These are phyloP conservation scores for Noccaea bulbosa DNA, from an alignment of 345 rosid genomes.

Conservation along the genomic window DNA sequence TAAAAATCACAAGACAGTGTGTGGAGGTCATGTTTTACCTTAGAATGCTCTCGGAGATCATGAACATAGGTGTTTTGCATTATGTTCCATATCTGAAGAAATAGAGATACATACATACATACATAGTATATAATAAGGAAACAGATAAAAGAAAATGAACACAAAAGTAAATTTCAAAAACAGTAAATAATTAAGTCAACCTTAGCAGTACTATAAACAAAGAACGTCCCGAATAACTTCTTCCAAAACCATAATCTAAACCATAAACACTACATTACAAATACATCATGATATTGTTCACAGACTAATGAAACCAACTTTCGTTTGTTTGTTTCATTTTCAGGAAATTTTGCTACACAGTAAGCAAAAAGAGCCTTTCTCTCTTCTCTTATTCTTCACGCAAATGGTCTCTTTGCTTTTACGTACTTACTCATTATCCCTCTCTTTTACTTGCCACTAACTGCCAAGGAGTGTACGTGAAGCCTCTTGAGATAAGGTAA, in stretches of 20 bases:
- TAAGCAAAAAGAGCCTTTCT: not conserved
- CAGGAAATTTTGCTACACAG: not conserved
- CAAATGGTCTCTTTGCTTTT: not conserved
- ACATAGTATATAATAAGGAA: not conserved
- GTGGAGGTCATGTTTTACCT: slow-evolving; percentile 46
- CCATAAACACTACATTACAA: slow-evolving; percentile 25
- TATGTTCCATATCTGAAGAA: slow-evolving; percentile 78
- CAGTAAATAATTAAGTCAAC: slow-evolving; percentile 43
- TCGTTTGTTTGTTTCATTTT: slow-evolving; percentile 28
- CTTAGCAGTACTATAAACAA: slow-evolving; percentile 75
- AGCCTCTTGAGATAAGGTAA: slow-evolving; percentile 63
- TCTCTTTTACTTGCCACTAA: slow-evolving; percentile 32
- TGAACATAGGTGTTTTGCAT: slow-evolving; percentile 78
- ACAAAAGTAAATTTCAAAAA: not conserved
- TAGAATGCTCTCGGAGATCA: slow-evolving; percentile 82
- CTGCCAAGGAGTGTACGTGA: slow-evolving; percentile 50
- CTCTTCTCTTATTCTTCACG: slow-evolving; percentile 7
- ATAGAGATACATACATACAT: not conserved
- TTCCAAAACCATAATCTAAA: slow-evolving; percentile 19
- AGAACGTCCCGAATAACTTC: not conserved
- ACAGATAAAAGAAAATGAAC: not conserved
- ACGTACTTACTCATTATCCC: slow-evolving; percentile 32
- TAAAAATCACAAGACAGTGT: not conserved
- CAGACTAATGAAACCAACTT: slow-evolving; percentile 23
- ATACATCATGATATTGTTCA: slow-evolving; percentile 1